Evolutionary conservation across 192 early-diverging fungal species (phyloP).

Genomic region (Backusella morwellensis): DNA sequence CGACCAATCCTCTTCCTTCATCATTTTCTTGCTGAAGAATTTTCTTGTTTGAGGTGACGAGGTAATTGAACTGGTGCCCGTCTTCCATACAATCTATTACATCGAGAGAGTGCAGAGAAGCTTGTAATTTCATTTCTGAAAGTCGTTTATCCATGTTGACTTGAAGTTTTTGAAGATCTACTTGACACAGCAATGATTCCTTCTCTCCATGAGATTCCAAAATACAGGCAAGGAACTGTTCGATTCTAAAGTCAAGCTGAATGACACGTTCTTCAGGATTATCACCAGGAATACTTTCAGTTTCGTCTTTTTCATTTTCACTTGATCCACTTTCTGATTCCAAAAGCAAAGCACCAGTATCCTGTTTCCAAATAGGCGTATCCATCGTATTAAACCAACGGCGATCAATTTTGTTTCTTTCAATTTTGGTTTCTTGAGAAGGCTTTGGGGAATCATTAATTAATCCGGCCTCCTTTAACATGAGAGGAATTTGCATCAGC

Average conservation of each 20-base stretch:
- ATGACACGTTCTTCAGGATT: slow-evolving; percentile 52
- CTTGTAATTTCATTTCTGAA: slow-evolving; percentile 68
- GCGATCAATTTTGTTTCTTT: neutral
- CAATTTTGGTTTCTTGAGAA: neutral
- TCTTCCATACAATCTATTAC: slow-evolving; percentile 66
- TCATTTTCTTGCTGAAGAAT: slow-evolving; percentile 26
- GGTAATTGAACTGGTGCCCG: slow-evolving; percentile 48
- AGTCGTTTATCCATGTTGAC: slow-evolving; percentile 67
- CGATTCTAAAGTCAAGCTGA: slow-evolving; percentile 63
- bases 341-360: slow-evolving; percentile 20
- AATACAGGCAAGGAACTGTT: slow-evolving; percentile 60
- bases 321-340: slow-evolving; percentile 29
- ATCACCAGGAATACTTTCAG: slow-evolving; percentile 36
- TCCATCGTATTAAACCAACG: slow-evolving; percentile 3
- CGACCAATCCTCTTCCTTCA: slow-evolving; percentile 43
- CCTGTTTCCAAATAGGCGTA: slow-evolving; percentile 21
- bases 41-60: slow-evolving; percentile 52
- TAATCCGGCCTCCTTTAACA: slow-evolving; percentile 50
- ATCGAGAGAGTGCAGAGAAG: slow-evolving; percentile 71
- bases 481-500: slow-evolving; percentile 69
- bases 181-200: slow-evolving; percentile 58
- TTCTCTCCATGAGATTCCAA: slow-evolving; percentile 45
- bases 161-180: slow-evolving; percentile 71
- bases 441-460: slow-evolving; percentile 4
- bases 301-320: slow-evolving; percentile 33